These are phyloP conservation scores for Paramecium sexaurelia DNA, from an alignment of 73 alveolate species.

Conservation along the genomic window DNA sequence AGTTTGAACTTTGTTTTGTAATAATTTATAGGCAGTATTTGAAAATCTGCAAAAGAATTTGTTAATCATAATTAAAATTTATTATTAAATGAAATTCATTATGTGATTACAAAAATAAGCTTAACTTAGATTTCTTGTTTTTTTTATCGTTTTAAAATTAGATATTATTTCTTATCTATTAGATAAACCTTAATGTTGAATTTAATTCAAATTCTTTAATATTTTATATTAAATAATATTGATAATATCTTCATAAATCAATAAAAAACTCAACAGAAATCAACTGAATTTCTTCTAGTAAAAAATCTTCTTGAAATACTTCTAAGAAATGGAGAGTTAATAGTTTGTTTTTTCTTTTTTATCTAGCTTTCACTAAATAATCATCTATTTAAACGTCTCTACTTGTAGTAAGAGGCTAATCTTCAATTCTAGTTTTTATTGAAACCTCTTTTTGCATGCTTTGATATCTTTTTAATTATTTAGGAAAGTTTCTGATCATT, in stretches of 20 bases:
- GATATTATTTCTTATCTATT: no score
- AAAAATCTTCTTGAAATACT: not conserved
- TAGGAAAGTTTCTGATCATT: not conserved
- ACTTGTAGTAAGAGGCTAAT: not conserved
- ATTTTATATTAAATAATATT: no score
- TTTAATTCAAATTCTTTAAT: no score
- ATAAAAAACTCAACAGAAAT: not conserved
- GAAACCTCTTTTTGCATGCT: not conserved
- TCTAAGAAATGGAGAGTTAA: not conserved
- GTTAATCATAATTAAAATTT: not conserved
- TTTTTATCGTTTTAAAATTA: no score
- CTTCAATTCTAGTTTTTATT: not conserved
- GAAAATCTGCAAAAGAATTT: not conserved
- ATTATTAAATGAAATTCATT: not conserved
- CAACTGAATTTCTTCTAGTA: not conserved
- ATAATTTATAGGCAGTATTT: not conserved
- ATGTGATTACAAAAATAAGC: no score
- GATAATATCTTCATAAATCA: no score
- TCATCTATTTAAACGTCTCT: not conserved
- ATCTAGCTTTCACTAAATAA: not conserved
- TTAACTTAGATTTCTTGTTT: no score
- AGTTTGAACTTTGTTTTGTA: not conserved
- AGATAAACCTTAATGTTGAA: no score
- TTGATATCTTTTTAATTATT: not conserved
- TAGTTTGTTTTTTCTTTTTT: not conserved